phyloP scores from a whole-genome alignment of 2,329 filamentous ascomycete genomes.

The Ophiostoma fasciatum region DNA sequence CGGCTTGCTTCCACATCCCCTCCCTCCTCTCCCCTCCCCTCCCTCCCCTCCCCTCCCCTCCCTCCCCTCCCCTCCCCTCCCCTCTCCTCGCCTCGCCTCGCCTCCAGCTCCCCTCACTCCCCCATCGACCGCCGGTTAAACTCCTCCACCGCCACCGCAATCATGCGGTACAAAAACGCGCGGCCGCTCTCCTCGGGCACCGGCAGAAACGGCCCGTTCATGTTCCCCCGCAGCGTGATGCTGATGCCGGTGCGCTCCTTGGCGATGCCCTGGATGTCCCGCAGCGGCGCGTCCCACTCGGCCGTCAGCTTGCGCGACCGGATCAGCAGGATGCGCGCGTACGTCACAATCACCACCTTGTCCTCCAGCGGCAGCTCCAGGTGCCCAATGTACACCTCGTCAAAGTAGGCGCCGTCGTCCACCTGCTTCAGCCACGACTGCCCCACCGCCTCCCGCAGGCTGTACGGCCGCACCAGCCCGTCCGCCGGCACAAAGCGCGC shows the following conservation, averaged over 20 bases:
- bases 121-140: constrained; percentile 41
- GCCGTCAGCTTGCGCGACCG: constrained; percentile 70
- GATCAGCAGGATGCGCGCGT: constrained; percentile 76
- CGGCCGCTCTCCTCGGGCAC: constrained; percentile 72
- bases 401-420: constrained; percentile 95
- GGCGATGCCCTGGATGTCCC: constrained; percentile 90
- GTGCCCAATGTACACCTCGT: constrained; percentile 94
- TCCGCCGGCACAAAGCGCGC: constrained; percentile 85
- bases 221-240: constrained; percentile 73
- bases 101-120: not conserved
- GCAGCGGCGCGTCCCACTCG: constrained; percentile 93
- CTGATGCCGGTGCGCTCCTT: constrained; percentile 94
- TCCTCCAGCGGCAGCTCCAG: constrained; percentile 81
- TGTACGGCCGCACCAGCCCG: constrained; percentile 88
- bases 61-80: too few species aligned
- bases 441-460: constrained; percentile 83
- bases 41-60: too few species aligned
- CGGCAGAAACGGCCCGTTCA: constrained; percentile 88
- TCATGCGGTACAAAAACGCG: constrained; percentile 49
- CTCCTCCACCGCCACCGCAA: constrained; percentile 51
- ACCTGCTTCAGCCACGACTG: constrained; percentile 99
- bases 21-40: too few species aligned
- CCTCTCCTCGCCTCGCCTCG: too few species aligned
- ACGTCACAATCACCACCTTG: constrained; percentile 81
- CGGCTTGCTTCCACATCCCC: too few species aligned